Conservation (phyloP, 2,329 filamentous ascomycete species). For the Metarhizium guizhouense region DNA sequence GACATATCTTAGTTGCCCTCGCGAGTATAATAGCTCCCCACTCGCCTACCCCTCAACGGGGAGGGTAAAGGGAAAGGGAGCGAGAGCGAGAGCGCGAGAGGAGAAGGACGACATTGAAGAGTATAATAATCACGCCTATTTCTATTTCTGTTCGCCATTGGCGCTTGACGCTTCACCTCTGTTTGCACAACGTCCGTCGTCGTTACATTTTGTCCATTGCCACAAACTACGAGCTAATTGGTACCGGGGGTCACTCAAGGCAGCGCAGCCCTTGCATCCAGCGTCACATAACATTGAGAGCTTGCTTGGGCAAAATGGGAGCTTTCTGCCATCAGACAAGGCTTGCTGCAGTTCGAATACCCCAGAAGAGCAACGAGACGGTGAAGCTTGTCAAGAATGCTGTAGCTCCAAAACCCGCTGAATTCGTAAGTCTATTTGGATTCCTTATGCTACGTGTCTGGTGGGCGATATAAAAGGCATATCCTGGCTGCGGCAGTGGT, state of each 20-base stretch:
- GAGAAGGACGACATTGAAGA: background rate
- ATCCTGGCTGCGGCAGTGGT: background rate
- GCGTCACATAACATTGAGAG: background rate
- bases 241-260: no score
- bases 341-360: conserved; percentile 2
- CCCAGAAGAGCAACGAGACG: conserved; percentile 1
- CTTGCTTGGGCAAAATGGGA: conserved; percentile 3
- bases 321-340: conserved; percentile 3
- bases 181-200: no score
- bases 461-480: background rate
- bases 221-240: no score
- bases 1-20: background rate
- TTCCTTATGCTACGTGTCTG: background rate
- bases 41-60: conserved; percentile 1
- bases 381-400: background rate
- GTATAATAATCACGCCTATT: background rate
- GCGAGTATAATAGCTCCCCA: conserved; percentile 6
- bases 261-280: no score
- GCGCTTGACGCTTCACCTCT: background rate
- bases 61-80: background rate
- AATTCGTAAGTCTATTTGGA: conserved; percentile 7
- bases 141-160: background rate
- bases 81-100: background rate
- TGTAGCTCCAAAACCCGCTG: background rate
- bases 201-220: no score